Evolutionary conservation across 805 yeast genomes (phyloP), one percentile per base, ranked within the genome.

Genomic region (Myxozyma kluyveri): DNA sequence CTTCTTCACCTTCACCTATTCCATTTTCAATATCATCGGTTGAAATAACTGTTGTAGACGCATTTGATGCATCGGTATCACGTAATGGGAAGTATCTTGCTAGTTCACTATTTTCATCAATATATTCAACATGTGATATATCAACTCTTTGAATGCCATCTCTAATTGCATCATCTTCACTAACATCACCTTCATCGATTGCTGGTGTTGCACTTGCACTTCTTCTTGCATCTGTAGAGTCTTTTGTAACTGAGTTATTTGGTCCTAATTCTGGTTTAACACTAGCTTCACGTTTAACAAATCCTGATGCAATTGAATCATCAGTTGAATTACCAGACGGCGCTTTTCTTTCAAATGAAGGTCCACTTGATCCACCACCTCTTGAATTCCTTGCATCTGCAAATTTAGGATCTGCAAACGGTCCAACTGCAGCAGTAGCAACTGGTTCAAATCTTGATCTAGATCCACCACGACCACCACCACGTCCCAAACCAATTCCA

Each of bases 101-200:
- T 24, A 47, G 24, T 9, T 47, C 54, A 19, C 29, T 40, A 27
- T 38, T 41, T 43, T 44, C 17, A 46, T 51, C n/a, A 45, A 17
- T 27, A 23, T 42, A 10, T 43, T 29, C 50, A 31, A 49, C 40
- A 14, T 32, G 45, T 19, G 52, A 42, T 17, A 51, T 60, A 42
- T 48, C 31, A 42, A 44, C 45, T n/a, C 52, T 37, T 35, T 60
- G 59, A 22, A 56, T 45, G 7, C 48, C 62, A n/a, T 58, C 59
- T 14, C 49, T 47, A 19, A 51, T 29, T 23, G 39, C 45, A 4
- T 50, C 54, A 10, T 52, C 57, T 10, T 53, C 57, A 26, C 55
- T 50, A 12, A 24, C 42, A 33, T 46, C 45, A n/a, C n/a, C n/a
- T 6, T 35, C 50, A 9, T 35, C 37, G n/a, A 12, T 4, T 24